phyloP scores from a whole-genome alignment of 2,329 filamentous ascomycete genomes.

The Blastomyces silverae region DNA sequence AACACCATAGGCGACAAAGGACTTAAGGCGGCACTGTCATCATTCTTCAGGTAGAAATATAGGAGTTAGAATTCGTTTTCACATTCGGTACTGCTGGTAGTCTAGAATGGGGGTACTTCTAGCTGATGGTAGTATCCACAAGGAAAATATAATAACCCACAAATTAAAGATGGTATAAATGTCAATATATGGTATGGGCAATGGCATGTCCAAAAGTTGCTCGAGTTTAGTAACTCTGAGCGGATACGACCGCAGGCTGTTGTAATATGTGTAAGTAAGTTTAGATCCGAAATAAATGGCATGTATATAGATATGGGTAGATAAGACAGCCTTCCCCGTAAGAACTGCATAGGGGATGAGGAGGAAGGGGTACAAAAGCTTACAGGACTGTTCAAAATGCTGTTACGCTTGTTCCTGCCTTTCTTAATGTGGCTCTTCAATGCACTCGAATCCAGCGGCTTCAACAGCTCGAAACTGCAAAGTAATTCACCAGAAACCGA shows the following conservation, averaged over 20 bases:
- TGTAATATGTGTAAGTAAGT: conserved; percentile 22
- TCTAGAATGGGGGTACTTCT: neutral
- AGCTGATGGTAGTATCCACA: conserved; percentile 24
- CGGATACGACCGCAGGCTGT: conserved; percentile 41
- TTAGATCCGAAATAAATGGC: conserved; percentile 16
- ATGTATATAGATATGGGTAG: conserved; percentile 12
- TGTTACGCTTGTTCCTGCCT: conserved; percentile 86
- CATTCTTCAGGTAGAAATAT: neutral
- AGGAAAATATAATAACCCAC: conserved; percentile 11
- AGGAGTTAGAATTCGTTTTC: conserved; percentile 2
- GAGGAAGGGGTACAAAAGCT: conserved; percentile 47
- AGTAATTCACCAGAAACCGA: conserved; percentile 88
- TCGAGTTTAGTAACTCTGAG: conserved; percentile 38
- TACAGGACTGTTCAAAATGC: conserved; percentile 93
- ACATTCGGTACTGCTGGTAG: neutral
- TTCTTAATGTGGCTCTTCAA: conserved; percentile 99
- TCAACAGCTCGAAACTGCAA: conserved; percentile 94
- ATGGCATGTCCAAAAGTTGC: neutral
- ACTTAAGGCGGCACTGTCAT: neutral
- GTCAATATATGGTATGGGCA: conserved; percentile 12
- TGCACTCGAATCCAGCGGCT: conserved; percentile 90
- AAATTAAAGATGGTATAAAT: conserved; percentile 9
- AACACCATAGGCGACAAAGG: conserved; percentile 12
- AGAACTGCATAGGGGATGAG: conserved; percentile 20
- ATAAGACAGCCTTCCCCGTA: conserved; percentile 21